Evolutionary conservation across 2,329 filamentous ascomycete genomes (phyloP).

Genomic region (Aureobasidium zeae): DNA sequence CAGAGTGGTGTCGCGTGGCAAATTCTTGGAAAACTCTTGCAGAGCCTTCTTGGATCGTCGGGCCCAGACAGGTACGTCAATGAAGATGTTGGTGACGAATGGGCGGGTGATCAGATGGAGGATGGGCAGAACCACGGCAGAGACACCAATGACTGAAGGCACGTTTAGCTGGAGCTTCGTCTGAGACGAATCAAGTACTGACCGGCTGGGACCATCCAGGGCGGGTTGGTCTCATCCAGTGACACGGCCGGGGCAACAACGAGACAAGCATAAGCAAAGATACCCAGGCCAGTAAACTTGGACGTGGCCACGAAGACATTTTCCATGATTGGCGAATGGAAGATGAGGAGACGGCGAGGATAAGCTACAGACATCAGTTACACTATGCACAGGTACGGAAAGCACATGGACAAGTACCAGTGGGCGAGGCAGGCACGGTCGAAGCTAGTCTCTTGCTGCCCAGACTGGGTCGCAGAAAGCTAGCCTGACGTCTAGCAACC

Average conservation of each 20-base stretch:
- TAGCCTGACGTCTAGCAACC: neutral
- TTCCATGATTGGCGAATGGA: constrained; percentile 60
- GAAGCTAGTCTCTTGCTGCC: neutral
- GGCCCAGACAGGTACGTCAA: constrained; percentile 58
- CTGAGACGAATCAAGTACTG: constrained; percentile 13
- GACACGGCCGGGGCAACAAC: constrained; percentile 53
- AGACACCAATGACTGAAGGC: constrained; percentile 46
- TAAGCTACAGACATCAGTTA: constrained; percentile 24
- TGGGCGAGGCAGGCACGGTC: neutral
- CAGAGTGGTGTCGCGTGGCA: constrained; percentile 35
- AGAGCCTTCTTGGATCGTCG: constrained; percentile 51
- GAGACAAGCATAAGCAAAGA: constrained; percentile 57
- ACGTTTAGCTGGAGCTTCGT: constrained; percentile 10
- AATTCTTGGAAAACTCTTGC: constrained; percentile 41
- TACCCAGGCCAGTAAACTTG: constrained; percentile 61
- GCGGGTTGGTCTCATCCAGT: constrained; percentile 33
- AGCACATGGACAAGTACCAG: no score
- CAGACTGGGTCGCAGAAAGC: neutral
- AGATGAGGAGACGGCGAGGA: constrained; percentile 57
- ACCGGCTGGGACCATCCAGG: constrained; percentile 36
- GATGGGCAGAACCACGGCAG: constrained; percentile 55
- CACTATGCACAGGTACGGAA: neutral
- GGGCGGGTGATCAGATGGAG: constrained; percentile 57
- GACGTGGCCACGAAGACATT: constrained; percentile 60
- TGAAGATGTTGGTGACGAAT: constrained; percentile 62